Evolutionary conservation across 2,329 filamentous ascomycete species (phyloP).

Genomic region (Fusarium pilosicola): DNA sequence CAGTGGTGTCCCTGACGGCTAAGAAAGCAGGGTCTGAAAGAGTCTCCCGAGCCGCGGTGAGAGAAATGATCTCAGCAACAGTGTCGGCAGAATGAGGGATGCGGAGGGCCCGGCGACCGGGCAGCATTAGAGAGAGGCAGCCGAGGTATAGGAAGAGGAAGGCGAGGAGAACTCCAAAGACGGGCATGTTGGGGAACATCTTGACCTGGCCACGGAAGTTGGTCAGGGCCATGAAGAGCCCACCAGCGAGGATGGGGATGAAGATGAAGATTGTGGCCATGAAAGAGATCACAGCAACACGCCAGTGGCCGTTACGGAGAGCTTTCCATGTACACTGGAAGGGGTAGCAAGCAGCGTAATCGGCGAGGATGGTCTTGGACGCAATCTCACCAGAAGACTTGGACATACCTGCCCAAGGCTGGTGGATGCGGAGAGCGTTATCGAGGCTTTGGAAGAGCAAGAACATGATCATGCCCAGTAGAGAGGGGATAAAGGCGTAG

Average conservation of each 20-base stretch:
- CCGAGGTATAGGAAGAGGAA: slow-evolving; percentile 76
- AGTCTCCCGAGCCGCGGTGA: slow-evolving; percentile 78
- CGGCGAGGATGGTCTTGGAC: slow-evolving; percentile 71
- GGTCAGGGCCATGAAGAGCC: slow-evolving; percentile 79
- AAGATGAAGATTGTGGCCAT: slow-evolving; percentile 68
- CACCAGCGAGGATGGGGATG: slow-evolving; percentile 74
- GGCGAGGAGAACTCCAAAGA: slow-evolving; percentile 77
- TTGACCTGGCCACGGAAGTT: slow-evolving; percentile 60
- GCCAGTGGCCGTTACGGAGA: slow-evolving; percentile 69
- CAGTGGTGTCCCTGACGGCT: slow-evolving; percentile 71
- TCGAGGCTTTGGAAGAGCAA: slow-evolving; percentile 75
- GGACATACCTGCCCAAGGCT: slow-evolving; percentile 74
- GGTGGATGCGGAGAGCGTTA: slow-evolving; percentile 70
- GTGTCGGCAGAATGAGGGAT: slow-evolving; percentile 79
- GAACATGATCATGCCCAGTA: slow-evolving; percentile 74
- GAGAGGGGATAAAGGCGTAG: slow-evolving; percentile 78
- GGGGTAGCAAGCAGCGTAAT: slow-evolving; percentile 75
- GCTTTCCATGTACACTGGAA: slow-evolving; percentile 69
- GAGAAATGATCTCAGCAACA: slow-evolving; percentile 80
- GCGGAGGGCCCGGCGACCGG: slow-evolving; percentile 67
- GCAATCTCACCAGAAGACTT: slow-evolving; percentile 68
- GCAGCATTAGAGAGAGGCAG: slow-evolving; percentile 70
- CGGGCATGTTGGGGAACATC: slow-evolving; percentile 78
- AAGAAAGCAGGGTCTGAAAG: slow-evolving; percentile 78
- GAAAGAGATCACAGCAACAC: slow-evolving; percentile 70